Base-by-base conservation (phyloP, 2,329 filamentous ascomycete genomes). In the Fusarium proliferatum region DNA sequence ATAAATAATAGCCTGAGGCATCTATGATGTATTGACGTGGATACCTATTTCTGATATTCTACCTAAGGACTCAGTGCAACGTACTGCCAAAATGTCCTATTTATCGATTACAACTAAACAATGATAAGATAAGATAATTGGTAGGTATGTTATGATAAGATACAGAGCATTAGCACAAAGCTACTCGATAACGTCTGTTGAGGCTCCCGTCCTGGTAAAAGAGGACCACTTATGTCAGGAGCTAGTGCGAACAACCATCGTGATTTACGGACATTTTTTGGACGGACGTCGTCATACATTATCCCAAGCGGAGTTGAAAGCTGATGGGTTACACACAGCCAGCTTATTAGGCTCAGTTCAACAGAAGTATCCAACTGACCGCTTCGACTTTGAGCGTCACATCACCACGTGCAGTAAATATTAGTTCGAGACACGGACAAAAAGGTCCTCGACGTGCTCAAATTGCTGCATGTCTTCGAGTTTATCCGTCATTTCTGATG, bases 201-300 rank as follows among this genome's bases (percentile, higher is more conserved):
- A 69, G 52, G 52, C 66, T 69, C 59, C 39, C 43, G 15, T 69
- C 59, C 36, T 53, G 15, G 30, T 28, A 33, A 36, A 33, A 41
- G 19, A 53, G 59, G 13, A 38, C 59, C 65, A 51, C 67, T 69
- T 28, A 56, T 34, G 41, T 34, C n/a, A 13, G 26, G 34, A 15
- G 13, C 30, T 69, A 69, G 52, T 33, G 38, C 26, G 21, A 21
- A 33, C 53, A 26, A 43, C 36, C 38, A 59, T 52, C 46, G 30
- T 46, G 59, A 33, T 45, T 57, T 15, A 23, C 12, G 10, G 60
- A 10, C 19, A 10, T n/a, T 57, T 52, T 39, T 21, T n/a, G 5
- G 11, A 15, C 38, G 4, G 16, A 43, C 65, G 52, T 69, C 67
- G 67, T 69, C 67, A 69, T 69, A 55, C 36, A 69, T 41, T n/a